Evolutionary conservation across 345 rosid species (phyloP).

Genomic region (Populus nigra): DNA sequence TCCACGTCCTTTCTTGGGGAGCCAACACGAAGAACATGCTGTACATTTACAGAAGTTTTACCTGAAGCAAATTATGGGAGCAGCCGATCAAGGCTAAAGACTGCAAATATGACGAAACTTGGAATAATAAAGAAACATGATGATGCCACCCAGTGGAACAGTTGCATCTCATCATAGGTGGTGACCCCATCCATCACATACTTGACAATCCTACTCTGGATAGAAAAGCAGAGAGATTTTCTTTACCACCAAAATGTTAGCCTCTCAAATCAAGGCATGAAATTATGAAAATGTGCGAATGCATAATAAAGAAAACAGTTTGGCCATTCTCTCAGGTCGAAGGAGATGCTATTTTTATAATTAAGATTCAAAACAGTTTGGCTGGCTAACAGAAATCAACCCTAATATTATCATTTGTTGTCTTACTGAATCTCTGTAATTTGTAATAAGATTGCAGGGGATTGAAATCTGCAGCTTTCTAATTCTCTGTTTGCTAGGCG

Average conservation of each 20-base stretch:
- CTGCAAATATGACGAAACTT: background rate
- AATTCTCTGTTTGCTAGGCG: no score
- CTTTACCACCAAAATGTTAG: background rate
- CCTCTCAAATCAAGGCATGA: background rate
- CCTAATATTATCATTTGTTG: no score
- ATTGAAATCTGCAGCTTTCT: no score
- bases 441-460: no score
- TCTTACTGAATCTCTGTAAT: no score
- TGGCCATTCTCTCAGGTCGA: no score
- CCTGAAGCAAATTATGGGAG: background rate
- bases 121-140: constrained; percentile 18
- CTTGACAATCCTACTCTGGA: background rate
- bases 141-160: constrained; percentile 15
- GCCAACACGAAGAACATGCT: background rate
- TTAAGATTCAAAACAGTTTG: no score
- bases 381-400: no score
- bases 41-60: background rate
- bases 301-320: background rate
- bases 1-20: no score
- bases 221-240: background rate
- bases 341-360: no score
- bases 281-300: constrained; percentile 3
- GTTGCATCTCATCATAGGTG: constrained; percentile 29
- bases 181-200: constrained; percentile 15
- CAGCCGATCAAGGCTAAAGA: background rate